These are phyloP conservation scores for Fusarium sarcochroum DNA, from an alignment of 2,329 filamentous ascomycete species.

Conservation along the genomic window DNA sequence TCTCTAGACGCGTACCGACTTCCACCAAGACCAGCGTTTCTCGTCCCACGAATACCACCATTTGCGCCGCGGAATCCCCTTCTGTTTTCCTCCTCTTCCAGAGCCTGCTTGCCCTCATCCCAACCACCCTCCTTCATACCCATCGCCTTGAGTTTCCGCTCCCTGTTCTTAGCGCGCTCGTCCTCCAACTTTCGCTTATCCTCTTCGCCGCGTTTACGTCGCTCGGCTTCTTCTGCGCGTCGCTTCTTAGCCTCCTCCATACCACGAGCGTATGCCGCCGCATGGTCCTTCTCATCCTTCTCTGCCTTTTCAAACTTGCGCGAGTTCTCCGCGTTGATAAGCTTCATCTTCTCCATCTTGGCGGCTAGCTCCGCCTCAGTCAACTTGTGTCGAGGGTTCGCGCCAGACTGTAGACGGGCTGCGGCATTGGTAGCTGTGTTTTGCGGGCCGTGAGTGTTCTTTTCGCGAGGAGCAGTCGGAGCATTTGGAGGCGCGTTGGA, in stretches of 20 bases:
- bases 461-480: conserved; percentile 51
- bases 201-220: conserved; percentile 65
- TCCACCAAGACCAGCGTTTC: conserved; percentile 55
- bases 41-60: conserved; percentile 58
- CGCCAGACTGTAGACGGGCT: conserved; percentile 66
- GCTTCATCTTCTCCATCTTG: conserved; percentile 74
- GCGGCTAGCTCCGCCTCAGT: conserved; percentile 70
- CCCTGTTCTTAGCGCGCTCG: conserved; percentile 71
- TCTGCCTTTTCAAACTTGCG: conserved; percentile 72
- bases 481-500: conserved; percentile 51
- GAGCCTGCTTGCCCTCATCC: conserved; percentile 70
- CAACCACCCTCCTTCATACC: conserved; percentile 67
- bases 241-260: conserved; percentile 69
- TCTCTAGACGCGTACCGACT: conserved; percentile 59
- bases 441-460: conserved; percentile 40
- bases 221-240: conserved; percentile 66
- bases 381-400: conserved; percentile 72
- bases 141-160: conserved; percentile 73
- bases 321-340: conserved; percentile 70
- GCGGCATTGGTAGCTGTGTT: conserved; percentile 55
- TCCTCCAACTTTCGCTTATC: conserved; percentile 68
- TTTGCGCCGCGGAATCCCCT: conserved; percentile 60
- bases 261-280: conserved; percentile 66
- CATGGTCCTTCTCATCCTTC: conserved; percentile 69
- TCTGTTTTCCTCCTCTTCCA: conserved; percentile 58